Percentiles rank a stretch among this genome's conserved stretches.
Conservation (phyloP, 345 rosid species). For the Turritis glabra region DNA sequence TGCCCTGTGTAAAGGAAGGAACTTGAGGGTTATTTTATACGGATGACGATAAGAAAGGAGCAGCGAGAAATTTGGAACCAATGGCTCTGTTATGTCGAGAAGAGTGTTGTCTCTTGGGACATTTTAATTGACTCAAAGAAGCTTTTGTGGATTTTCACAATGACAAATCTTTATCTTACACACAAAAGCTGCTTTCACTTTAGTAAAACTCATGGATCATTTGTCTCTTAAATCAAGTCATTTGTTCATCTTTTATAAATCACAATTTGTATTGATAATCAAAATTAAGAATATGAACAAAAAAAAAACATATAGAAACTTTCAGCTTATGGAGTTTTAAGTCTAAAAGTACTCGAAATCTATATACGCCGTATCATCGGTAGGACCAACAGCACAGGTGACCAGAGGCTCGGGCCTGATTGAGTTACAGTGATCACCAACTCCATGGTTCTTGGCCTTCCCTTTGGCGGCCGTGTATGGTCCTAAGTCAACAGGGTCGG, state of each 20-base stretch:
- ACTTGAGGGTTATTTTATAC: not conserved
- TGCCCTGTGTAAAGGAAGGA: not conserved
- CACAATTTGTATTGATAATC: conserved; percentile 33
- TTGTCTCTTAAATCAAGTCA: not conserved
- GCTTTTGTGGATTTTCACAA: not conserved
- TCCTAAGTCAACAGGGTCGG: conserved; percentile 75
- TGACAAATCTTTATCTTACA: not conserved
- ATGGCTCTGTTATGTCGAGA: conserved; percentile 18
- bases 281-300: conserved; percentile 37
- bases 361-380: conserved; percentile 53
- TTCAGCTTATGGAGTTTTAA: conserved; percentile 7
- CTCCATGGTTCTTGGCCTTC: conserved; percentile 30
- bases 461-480: conserved; percentile 49
- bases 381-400: conserved; percentile 40
- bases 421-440: conserved; percentile 30
- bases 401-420: conserved; percentile 24
- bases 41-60: conserved; percentile 27
- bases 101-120: conserved; percentile 14
- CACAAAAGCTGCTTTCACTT: not conserved
- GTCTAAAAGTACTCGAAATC: conserved; percentile 72
- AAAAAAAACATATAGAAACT: not conserved
- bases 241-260: not conserved
- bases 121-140: not conserved
- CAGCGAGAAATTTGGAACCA: conserved; percentile 19
- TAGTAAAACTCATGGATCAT: not conserved